A percentile compares a stretch with the other conserved stretches of the same genome.
Conservation (phyloP, 345 rosid species). For the Raphanus sativus region DNA sequence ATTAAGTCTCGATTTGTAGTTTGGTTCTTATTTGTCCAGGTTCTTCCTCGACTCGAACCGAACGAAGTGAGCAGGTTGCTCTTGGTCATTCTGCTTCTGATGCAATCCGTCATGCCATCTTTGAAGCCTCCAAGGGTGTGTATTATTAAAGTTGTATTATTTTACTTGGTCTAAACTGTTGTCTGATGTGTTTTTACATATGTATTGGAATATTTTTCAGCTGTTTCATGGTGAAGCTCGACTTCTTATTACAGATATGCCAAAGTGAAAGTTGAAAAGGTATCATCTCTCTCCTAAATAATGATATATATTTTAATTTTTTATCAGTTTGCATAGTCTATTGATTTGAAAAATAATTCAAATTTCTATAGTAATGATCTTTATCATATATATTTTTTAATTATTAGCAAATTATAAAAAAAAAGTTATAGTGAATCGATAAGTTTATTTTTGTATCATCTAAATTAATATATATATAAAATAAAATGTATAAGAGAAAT, state of each 20-base stretch:
- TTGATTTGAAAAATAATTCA: too few species aligned
- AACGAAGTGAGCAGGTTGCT: constrained; percentile 95
- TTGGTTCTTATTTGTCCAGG: constrained; percentile 39
- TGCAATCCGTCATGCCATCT: constrained; percentile 68
- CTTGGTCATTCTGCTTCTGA: constrained; percentile 83
- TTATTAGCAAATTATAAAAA: too few species aligned
- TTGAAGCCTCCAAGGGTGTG: constrained; percentile 73
- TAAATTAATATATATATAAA: too few species aligned
- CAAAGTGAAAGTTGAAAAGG: too few species aligned
- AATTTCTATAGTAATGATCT: too few species aligned
- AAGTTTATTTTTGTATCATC: too few species aligned
- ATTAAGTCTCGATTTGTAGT: neutral
- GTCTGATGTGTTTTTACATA: neutral
- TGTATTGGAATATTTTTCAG: constrained; percentile 38
- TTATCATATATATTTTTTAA: too few species aligned
- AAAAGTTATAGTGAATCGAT: too few species aligned
- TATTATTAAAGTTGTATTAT: neutral
- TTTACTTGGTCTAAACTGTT: neutral
- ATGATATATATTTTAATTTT: too few species aligned
- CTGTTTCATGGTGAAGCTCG: constrained; percentile 77
- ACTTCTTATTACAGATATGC: constrained; percentile 64
- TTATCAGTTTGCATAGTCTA: too few species aligned
- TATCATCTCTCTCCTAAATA: too few species aligned
- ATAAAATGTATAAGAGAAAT: too few species aligned
- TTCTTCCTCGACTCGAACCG: constrained; percentile 72